These are phyloP conservation scores for Metschnikowia cerradonensis DNA, from an alignment of 805 yeast genomes.

Conservation along the genomic window DNA sequence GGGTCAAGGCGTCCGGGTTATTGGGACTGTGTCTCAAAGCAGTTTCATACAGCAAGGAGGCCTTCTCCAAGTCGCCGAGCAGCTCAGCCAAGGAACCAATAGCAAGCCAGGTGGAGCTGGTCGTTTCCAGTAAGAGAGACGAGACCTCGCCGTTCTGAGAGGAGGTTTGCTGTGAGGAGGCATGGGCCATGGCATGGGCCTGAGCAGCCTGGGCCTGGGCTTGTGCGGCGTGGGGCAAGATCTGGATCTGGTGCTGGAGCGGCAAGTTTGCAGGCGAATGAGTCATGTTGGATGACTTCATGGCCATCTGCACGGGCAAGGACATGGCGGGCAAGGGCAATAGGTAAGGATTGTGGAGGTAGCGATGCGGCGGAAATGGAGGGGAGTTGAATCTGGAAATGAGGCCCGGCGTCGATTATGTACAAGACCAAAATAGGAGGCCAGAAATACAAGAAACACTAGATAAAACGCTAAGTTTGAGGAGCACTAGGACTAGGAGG, in stretches of 20 bases:
- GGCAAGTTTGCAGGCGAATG: conserved; percentile 14
- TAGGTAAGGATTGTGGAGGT: background rate
- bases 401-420: background rate
- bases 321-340: conserved; percentile 8
- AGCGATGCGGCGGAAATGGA: background rate
- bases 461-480: too few species aligned
- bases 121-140: conserved; percentile 41
- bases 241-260: conserved; percentile 18
- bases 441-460: too few species aligned
- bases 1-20: conserved; percentile 78
- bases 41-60: conserved; percentile 81
- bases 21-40: conserved; percentile 84
- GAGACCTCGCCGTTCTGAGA: conserved; percentile 10
- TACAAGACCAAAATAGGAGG: background rate
- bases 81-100: conserved; percentile 87
- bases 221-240: conserved; percentile 16
- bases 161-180: conserved; percentile 10
- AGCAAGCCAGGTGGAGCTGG: conserved; percentile 84
- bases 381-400: background rate
- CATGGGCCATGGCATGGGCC: conserved; percentile 13
- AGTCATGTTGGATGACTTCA: conserved; percentile 14
- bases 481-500: too few species aligned
- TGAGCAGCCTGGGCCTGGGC: conserved; percentile 11
- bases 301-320: conserved; percentile 20
- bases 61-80: conserved; percentile 83